phyloP scores from a whole-genome alignment of 1,284 basidiomycete genomes.

The Ganoderma lingzhi region DNA sequence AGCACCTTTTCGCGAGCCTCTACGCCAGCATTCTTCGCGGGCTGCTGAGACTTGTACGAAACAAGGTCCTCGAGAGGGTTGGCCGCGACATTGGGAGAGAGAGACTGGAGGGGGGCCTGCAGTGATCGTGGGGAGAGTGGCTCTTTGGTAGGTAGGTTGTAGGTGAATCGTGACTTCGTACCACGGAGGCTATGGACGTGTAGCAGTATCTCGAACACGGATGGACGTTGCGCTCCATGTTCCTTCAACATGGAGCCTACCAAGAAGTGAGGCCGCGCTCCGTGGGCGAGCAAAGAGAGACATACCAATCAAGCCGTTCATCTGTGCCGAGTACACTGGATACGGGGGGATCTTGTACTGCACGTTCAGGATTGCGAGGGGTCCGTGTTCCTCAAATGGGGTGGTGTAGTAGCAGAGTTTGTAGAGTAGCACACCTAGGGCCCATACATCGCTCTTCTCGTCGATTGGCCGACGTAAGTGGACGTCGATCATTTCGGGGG shows the following conservation, averaged over 20 bases:
- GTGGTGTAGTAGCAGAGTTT: slow-evolving; percentile 98
- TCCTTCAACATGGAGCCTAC: slow-evolving; percentile 89
- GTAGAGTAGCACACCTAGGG: slow-evolving; percentile 80
- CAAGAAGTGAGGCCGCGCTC: background rate
- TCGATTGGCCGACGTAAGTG: slow-evolving; percentile 86
- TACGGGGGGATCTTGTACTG: slow-evolving; percentile 95
- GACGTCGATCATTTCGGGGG: slow-evolving; percentile 98
- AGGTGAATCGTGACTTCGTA: slow-evolving; percentile 81
- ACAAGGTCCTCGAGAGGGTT: slow-evolving; percentile 54
- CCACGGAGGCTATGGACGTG: slow-evolving; percentile 85
- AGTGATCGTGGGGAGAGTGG: slow-evolving; percentile 45
- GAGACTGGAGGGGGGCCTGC: slow-evolving; percentile 36
- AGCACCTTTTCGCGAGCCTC: slow-evolving; percentile 78
- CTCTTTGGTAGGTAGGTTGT: slow-evolving; percentile 60
- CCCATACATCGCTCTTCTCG: slow-evolving; percentile 91
- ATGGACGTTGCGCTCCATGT: slow-evolving; percentile 83
- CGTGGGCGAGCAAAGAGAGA: slow-evolving; percentile 18
- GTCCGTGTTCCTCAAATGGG: slow-evolving; percentile 97
- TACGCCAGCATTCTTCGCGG: slow-evolving; percentile 55
- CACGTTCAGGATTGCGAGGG: slow-evolving; percentile 95
- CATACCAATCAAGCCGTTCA: slow-evolving; percentile 90
- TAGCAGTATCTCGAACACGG: slow-evolving; percentile 81
- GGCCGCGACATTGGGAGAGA: slow-evolving; percentile 40
- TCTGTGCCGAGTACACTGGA: slow-evolving; percentile 88
- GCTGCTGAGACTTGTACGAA: slow-evolving; percentile 44